A percentile compares a stretch with the other conserved stretches of the same genome.
Conservation (phyloP, 2,329 filamentous ascomycete species). For the Trichophyton mentagrophytes region DNA sequence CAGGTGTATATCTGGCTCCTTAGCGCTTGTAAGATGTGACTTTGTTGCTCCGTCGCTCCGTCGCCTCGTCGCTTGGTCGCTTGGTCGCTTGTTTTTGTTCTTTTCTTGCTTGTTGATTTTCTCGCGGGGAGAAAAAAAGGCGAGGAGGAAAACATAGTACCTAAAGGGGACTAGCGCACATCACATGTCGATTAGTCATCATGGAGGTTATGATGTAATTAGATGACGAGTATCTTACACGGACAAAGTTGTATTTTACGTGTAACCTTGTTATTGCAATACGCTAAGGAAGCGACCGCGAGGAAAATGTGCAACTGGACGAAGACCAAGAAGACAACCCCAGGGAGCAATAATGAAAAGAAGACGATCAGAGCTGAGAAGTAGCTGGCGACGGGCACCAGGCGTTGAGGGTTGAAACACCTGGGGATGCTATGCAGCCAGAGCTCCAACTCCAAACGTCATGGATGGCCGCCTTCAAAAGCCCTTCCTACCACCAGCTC, state of each 20-base stretch:
- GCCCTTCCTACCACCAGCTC: too few relatives aligned
- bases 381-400: not conserved
- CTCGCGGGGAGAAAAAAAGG: slow-evolving; percentile 6
- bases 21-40: not conserved
- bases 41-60: not conserved
- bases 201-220: not conserved
- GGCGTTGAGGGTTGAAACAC: not conserved
- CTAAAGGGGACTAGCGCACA: slow-evolving; percentile 9
- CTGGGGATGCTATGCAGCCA: slow-evolving; percentile 5
- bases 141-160: slow-evolving; percentile 15
- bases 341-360: not conserved
- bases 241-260: not conserved
- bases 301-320: not conserved
- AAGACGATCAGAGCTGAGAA: not conserved
- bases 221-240: not conserved
- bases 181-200: not conserved
- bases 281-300: not conserved
- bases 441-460: too few relatives aligned
- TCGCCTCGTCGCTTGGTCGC: not conserved
- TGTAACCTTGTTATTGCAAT: not conserved
- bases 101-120: slow-evolving; percentile 7
- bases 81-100: not conserved
- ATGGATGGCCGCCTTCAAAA: too few relatives aligned
- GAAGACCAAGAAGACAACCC: not conserved
- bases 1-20: not conserved